Evolutionary conservation across 148 eudicot genomes (phyloP), one percentile per base, ranked within the genome.

Genomic region (Amaranthus palmeri): DNA sequence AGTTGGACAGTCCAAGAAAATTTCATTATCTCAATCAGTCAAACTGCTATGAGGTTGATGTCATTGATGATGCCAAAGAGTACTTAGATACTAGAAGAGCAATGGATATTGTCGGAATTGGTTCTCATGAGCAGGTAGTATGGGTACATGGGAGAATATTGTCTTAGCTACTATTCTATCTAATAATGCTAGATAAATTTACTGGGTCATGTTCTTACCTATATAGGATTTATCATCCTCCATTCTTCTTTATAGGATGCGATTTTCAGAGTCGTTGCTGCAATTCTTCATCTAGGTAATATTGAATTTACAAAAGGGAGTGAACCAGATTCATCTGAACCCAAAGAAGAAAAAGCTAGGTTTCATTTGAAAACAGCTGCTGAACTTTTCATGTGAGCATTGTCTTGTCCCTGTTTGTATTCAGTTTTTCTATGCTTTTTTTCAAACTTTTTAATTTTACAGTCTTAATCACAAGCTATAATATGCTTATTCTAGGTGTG

Each of bases 11-110:
- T 76, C 92, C 98, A 61, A 86, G 88, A 74, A 74, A 41, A 55
- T 95, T 88, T 68, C 97, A 82, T 81, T 95, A 95, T 85, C 86
- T 95, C 57, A 95, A 93, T 80, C 98, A 93, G 80, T 83, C 97
- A 74, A 85, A 86, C 74, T 93, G 93, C 78, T 85, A 76, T 72
- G 84, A 88, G 81, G 76, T 93, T 61, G 85, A 83, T 79, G 98
- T 81, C 41, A 72, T 91, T 72, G 84, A 93, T 70, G 97, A 93
- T 50, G 84, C 92, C 65, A 82, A 87, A 68, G 98, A 89, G 80
- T 93, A 87, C 77, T 73, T 87, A 72, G 86, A 86, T 64, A 93
- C 97, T 63, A 91, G 87, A 78, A 86, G 86, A 77, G 98, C 98
- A 61, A 91, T 95, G 98, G 93, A 84, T 45, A 77, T 91, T 76